Evolutionary conservation across 1,284 basidiomycete genomes (phyloP).

Genomic region (Pseudozyma thailandica): DNA sequence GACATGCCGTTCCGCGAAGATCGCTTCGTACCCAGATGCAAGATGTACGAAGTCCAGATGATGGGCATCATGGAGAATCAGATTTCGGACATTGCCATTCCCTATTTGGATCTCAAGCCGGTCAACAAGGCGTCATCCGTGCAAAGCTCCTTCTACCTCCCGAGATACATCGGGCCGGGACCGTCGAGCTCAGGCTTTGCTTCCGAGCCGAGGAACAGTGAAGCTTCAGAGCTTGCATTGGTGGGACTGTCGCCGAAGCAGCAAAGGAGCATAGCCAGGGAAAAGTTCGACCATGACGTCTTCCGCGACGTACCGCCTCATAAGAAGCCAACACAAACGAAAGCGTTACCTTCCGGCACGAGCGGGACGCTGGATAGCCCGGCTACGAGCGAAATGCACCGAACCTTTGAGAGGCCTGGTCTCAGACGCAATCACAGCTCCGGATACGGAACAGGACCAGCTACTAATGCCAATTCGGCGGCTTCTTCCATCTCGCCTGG

Average conservation of each 20-base stretch:
- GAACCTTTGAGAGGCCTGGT: constrained; percentile 32
- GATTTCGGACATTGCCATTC: constrained; percentile 63
- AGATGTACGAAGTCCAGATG: constrained; percentile 67
- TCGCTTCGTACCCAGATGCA: constrained; percentile 66
- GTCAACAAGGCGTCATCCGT: constrained; percentile 45
- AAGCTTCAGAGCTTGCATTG: constrained; percentile 36
- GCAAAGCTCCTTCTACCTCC: constrained; percentile 47
- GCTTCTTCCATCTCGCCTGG: constrained; percentile 42
- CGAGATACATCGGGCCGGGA: constrained; percentile 28
- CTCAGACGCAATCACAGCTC: constrained; percentile 43
- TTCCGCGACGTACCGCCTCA: constrained; percentile 49
- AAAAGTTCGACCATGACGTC: constrained; percentile 60
- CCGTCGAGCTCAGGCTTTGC: constrained; percentile 41
- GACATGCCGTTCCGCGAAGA: constrained; percentile 65
- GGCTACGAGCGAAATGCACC: constrained; percentile 26
- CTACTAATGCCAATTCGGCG: constrained; percentile 28
- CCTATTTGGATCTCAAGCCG: constrained; percentile 58
- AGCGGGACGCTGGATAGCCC: constrained; percentile 24
- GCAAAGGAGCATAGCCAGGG: constrained; percentile 50
- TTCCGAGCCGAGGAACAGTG: constrained; percentile 39
- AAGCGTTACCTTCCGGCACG: background rate
- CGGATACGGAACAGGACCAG: constrained; percentile 13
- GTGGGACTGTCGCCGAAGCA: constrained; percentile 41
- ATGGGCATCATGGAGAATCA: constrained; percentile 66
- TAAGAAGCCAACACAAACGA: constrained; percentile 14